Conservation (phyloP, 495 filamentous ascomycete species). For the Annulohypoxylon stygium region DNA sequence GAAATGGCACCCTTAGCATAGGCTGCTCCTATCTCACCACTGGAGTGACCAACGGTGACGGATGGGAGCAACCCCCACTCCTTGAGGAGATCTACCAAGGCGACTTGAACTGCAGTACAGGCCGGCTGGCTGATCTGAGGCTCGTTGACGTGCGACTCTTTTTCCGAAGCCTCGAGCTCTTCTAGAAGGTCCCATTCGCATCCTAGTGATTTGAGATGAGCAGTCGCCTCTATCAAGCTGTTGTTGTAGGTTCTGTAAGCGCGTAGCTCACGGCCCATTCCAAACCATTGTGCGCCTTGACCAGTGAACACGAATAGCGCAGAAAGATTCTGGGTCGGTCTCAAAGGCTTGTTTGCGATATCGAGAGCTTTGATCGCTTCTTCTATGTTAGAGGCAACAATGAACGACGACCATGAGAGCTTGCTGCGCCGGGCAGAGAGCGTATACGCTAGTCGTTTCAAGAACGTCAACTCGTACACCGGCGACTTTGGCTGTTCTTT, state of each 20-base stretch:
- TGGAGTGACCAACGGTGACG: conserved; percentile 70
- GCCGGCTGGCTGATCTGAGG: conserved; percentile 56
- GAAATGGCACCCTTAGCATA: conserved; percentile 59
- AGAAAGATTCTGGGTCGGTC: conserved; percentile 36
- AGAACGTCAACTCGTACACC: conserved; percentile 29
- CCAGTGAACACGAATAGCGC: conserved; percentile 51
- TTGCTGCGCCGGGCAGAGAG: conserved; percentile 56
- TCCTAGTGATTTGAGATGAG: conserved; percentile 42
- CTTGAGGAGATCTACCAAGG: conserved; percentile 65
- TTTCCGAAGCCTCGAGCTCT: conserved; percentile 39
- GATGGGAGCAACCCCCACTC: conserved; percentile 61
- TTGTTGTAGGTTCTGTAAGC: conserved; percentile 42
- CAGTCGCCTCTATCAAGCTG: conserved; percentile 46
- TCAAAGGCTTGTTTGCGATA: conserved; percentile 39
- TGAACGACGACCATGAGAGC: conserved; percentile 55
- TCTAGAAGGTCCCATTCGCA: conserved; percentile 47
- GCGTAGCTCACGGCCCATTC: conserved; percentile 63
- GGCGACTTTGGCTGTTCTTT: conserved; percentile 29
- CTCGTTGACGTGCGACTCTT: conserved; percentile 44
- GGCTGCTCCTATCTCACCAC: conserved; percentile 69
- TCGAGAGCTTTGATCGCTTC: conserved; percentile 18
- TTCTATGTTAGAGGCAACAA: conserved; percentile 50
- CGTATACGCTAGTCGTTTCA: conserved; percentile 54
- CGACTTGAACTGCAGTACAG: conserved; percentile 64
- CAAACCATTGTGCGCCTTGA: conserved; percentile 59